Base-by-base conservation (phyloP, 208 protist species). In the Crithidia brevicula region DNA sequence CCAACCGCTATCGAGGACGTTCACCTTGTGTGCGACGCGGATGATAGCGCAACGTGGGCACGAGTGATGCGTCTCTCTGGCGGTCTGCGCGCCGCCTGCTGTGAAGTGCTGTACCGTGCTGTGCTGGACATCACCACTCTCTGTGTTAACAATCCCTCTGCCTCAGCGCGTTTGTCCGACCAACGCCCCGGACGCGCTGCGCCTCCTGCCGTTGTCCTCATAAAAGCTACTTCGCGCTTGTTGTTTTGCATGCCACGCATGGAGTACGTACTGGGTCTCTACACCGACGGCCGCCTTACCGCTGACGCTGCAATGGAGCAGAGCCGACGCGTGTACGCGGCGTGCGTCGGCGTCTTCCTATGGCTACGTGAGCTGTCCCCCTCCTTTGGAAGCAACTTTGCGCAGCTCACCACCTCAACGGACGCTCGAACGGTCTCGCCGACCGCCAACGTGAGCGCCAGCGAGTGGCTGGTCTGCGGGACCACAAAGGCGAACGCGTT, bases 161-260 rank as follows among this genome's bases (percentile, higher is more conserved):
- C 45, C 2, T 16, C 27, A 20, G 25, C 16, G n/a, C 40, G 43
- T 0, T 28, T 62, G 16, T 1, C 38, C 9, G 25, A 18, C 58
- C 0, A 18, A 6, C 47, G 47, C 38, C 27, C 31, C 43, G 30
- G 34, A 7, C 20, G 25, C 38, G 20, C 38, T 18, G 4, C n/a
- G 45, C 23, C 36, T 18, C 47, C 50, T 2, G 50, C 50, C 16
- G 7, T 36, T 38, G 36, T 11, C 0, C 63, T 86, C 20, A 18
- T 90, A 13, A 18, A 52, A 3, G 34, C 49, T 11, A 63, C 88
- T 5, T 45, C 74, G 7, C 54, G 62, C 11, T 45, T 71, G 2
- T 80, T 83, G 25, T 85, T 81, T 49, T 67, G 78, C 6, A 30
- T 90, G 0, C 40, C 83, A 6, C 83, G 87, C 10, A 77, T 75